Percentiles rank a stretch among this genome's conserved stretches.
phyloP scores from a whole-genome alignment of 768 basidiomycete genomes.

The Lactarius psammicola region DNA sequence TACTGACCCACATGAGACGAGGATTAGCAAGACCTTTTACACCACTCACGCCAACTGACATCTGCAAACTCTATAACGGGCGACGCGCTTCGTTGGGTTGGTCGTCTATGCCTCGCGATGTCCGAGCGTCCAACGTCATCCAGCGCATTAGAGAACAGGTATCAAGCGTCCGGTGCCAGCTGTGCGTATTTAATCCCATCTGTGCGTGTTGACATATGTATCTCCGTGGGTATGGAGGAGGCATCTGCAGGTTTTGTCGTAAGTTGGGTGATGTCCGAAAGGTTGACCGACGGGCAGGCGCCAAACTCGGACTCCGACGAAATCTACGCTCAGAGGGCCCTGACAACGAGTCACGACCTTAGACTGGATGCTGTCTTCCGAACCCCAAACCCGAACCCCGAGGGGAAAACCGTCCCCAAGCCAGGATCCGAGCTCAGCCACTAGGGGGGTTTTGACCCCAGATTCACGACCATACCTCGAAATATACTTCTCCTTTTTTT shows the following conservation, averaged over 20 bases:
- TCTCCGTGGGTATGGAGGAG: too few species aligned
- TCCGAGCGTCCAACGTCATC: neutral
- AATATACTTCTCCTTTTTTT: neutral
- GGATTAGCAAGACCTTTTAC: neutral
- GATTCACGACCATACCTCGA: neutral
- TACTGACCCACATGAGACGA: neutral
- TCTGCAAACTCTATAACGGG: neutral
- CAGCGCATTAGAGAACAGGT: neutral
- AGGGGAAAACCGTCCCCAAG: neutral
- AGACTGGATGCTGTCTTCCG: neutral
- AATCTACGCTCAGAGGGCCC: neutral
- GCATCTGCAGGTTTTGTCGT: too few species aligned
- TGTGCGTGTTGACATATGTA: too few species aligned
- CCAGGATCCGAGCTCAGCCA: neutral
- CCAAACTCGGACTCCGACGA: neutral
- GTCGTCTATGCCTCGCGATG: neutral
- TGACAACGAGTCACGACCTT: neutral
- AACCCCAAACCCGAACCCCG: neutral
- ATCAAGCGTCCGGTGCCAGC: neutral
- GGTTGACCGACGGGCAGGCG: neutral
- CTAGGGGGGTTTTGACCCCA: neutral
- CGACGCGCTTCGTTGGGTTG: neutral
- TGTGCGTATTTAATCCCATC: too few species aligned
- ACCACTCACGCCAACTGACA: neutral
- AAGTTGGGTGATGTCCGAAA: neutral